Conservation (phyloP, 768 basidiomycete genomes). For the Serpula lacrymans region DNA sequence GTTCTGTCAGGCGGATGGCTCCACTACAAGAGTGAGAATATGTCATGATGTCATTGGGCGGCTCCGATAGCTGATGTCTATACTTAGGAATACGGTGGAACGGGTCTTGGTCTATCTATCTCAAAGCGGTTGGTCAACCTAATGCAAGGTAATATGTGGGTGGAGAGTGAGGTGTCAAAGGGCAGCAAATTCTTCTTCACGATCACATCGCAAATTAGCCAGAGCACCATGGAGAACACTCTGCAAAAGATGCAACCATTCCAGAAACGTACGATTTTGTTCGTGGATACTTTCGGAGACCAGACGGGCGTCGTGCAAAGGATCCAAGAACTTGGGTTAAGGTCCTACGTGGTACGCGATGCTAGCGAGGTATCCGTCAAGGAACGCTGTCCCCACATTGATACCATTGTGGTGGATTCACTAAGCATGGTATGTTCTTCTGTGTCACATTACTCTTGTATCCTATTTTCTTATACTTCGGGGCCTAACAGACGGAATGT, state of each 20-base stretch:
- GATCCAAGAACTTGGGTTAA: slow-evolving; percentile 76
- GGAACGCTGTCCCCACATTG: slow-evolving; percentile 82
- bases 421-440: slow-evolving; percentile 64
- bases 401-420: slow-evolving; percentile 94
- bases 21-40: slow-evolving; percentile 79
- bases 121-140: slow-evolving; percentile 95
- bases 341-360: slow-evolving; percentile 71
- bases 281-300: slow-evolving; percentile 83
- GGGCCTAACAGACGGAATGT: slow-evolving; percentile 65
- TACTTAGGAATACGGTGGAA: slow-evolving; percentile 90
- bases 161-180: slow-evolving; percentile 89
- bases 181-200: slow-evolving; percentile 98
- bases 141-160: slow-evolving; percentile 99
- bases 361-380: slow-evolving; percentile 82
- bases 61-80: slow-evolving; percentile 2
- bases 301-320: slow-evolving; percentile 70
- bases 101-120: slow-evolving; percentile 93
- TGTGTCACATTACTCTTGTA: slow-evolving; percentile 5
- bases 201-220: slow-evolving; percentile 81
- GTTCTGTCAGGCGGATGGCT: slow-evolving; percentile 98
- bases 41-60: slow-evolving; percentile 7
- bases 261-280: slow-evolving; percentile 83
- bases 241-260: slow-evolving; percentile 83
- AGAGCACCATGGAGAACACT: slow-evolving; percentile 68
- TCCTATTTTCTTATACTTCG: slow-evolving; percentile 1